A percentile compares a stretch with the other conserved stretches of the same genome.
phyloP scores from a whole-genome alignment of 2,329 filamentous ascomycete genomes.

The Boeremia lycopersici region DNA sequence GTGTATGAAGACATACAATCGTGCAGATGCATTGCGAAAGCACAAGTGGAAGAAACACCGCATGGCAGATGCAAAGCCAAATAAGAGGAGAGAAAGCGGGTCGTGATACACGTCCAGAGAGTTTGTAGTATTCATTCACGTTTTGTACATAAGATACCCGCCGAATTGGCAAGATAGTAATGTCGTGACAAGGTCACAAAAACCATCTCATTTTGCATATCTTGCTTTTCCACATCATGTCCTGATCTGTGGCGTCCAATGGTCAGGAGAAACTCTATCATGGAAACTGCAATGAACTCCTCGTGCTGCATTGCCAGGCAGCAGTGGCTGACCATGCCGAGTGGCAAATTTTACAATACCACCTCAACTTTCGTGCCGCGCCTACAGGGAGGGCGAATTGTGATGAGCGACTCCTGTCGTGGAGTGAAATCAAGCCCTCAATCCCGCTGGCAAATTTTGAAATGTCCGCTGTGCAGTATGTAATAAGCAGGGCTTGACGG shows the following conservation, averaged over 20 bases:
- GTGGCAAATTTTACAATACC: neutral
- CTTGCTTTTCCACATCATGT: no score
- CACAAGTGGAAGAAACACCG: slow-evolving; percentile 17
- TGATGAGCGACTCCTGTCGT: neutral
- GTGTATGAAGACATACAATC: slow-evolving; percentile 13
- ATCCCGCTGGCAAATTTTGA: neutral
- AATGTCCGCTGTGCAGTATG: neutral
- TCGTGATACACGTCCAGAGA: neutral
- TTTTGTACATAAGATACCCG: neutral
- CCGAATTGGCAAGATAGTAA: neutral
- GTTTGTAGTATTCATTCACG: neutral
- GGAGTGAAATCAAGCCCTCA: neutral
- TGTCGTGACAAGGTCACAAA: neutral
- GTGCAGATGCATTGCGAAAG: slow-evolving; percentile 18
- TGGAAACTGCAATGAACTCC: neutral
- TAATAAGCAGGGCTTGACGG: neutral
- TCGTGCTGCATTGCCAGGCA: neutral
- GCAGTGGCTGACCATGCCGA: neutral
- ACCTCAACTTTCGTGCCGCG: neutral
- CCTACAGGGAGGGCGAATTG: neutral
- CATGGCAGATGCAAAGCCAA: slow-evolving; percentile 1
- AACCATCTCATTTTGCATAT: no score
- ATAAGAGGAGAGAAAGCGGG: slow-evolving; percentile 8
- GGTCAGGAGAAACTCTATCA: neutral
- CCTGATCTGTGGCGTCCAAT: neutral